Percentiles rank a stretch among this genome's conserved stretches.
phyloP scores from a whole-genome alignment of 129 eudicot species.

The Tagetes erecta region DNA sequence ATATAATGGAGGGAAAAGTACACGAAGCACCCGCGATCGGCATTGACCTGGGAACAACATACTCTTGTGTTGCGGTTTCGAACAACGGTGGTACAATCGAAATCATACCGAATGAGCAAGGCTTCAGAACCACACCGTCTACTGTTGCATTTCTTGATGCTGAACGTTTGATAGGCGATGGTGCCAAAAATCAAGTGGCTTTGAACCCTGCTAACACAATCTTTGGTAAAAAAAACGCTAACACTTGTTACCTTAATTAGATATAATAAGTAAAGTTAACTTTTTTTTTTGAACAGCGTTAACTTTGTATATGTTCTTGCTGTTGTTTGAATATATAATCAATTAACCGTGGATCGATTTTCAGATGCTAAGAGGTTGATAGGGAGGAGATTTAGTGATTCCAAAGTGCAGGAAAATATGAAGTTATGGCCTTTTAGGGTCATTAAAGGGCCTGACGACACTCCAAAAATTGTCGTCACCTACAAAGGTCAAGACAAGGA shows the following conservation, averaged over 20 bases:
- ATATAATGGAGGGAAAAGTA: conserved; percentile 8
- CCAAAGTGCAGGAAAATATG: conserved; percentile 12
- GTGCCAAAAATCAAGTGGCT: conserved; percentile 14
- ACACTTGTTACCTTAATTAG: no score
- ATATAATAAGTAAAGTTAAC: no score
- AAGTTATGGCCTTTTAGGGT: conserved; percentile 27
- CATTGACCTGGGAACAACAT: conserved; percentile 27
- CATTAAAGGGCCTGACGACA: conserved; percentile 8
- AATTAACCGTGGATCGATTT: no score
- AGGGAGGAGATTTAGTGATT: conserved; percentile 21
- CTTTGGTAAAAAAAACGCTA: neutral
- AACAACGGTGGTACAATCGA: conserved; percentile 13
- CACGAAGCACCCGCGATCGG: conserved; percentile 21
- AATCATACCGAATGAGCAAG: conserved; percentile 28
- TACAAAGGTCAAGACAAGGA: conserved; percentile 30
- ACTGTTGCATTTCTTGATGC: conserved; percentile 16
- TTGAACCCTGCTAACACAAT: conserved; percentile 21
- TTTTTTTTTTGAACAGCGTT: no score
- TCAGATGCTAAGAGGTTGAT: conserved; percentile 33
- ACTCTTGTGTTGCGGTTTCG: conserved; percentile 17
- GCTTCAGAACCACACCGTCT: conserved; percentile 24
- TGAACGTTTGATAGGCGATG: conserved; percentile 21
- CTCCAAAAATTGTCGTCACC: conserved; percentile 26
- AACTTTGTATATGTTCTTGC: no score
- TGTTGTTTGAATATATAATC: no score